Base-by-base conservation (phyloP, 768 basidiomycete species). In the Artomyces pyxidatus region DNA sequence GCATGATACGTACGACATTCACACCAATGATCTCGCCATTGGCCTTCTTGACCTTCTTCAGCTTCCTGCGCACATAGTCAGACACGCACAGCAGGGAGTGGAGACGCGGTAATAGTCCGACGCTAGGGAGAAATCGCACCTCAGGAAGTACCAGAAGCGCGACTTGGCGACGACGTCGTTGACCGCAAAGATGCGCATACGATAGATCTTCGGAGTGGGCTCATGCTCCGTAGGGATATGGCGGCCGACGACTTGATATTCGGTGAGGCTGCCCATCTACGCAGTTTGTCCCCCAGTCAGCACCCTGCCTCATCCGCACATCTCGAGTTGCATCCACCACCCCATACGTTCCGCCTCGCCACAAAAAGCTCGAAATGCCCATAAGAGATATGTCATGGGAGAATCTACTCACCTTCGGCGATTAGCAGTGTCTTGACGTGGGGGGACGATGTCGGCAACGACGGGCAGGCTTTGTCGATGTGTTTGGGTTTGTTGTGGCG, bases 11-110 rank as follows among this genome's bases (percentile, higher is more conserved):
- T 66, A 97, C 94, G 71, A 89, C 81, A 72, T 96, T 94, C 75
- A 98, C 86, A 67, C 88, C 90, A 68, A 99, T 92, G 71, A 99
- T 92, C 78, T 99, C 96, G 65, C 95, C 95, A 69, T 80, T 90
- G 71, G 94, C 95, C 75, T 95, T 96, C 80, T 98, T 99, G 73
- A 95, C 94, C 78, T 98, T 98, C 71, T 96, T 92, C 61, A 98
- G 71, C 72, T 97, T 88, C 69, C 94, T 88, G 59, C 3, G 27
- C 3, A 22, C 21, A 17, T 26, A 22, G n/a, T 41, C 28, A 46
- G 38, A 25, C 12, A 41, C 11, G 6, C 39, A 35, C 32, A n/a
- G 10, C 32, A 10, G n/a, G n/a, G n/a, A n/a, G n/a, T n/a, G n/a
- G n/a, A 35, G 10, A 35, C 10, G n/a, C n/a, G 32, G 10, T 35